Conservation (phyloP, 257 asterid genomes). For the Solanum commersonii region DNA sequence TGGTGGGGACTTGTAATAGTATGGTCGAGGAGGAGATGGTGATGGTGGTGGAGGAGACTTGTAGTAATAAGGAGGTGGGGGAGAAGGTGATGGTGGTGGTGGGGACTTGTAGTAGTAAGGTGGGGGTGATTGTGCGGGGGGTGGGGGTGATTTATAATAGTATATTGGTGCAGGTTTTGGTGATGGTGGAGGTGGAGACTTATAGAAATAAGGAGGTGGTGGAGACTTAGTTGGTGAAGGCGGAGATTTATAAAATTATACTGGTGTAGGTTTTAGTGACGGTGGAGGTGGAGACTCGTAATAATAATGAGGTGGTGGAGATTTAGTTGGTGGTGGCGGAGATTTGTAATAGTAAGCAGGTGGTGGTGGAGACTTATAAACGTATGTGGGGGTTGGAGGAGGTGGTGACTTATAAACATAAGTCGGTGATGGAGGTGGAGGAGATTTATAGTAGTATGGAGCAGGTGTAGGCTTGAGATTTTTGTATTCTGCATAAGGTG, state of each 20-base stretch:
- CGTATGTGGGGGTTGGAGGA: too few relatives aligned
- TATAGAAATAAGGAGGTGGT: slow-evolving; percentile 1
- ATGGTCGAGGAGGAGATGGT: neutral
- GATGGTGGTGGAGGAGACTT: neutral
- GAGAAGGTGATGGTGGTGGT: neutral
- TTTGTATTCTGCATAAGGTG: slow-evolving; percentile 29
- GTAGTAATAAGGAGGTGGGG: neutral
- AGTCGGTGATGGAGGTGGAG: too few relatives aligned
- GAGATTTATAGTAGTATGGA: neutral
- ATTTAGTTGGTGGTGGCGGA: too few relatives aligned
- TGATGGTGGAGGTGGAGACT: neutral
- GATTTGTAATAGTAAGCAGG: too few relatives aligned
- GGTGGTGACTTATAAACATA: too few relatives aligned
- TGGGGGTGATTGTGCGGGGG: neutral
- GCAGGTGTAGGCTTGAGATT: slow-evolving; percentile 34
- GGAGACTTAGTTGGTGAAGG: neutral
- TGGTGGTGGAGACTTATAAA: too few relatives aligned
- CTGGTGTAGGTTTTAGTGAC: neutral
- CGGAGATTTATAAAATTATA: neutral
- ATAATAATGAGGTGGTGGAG: too few relatives aligned
- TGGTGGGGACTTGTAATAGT: neutral
- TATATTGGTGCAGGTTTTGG: neutral
- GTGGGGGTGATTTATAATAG: neutral
- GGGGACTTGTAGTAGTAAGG: neutral
- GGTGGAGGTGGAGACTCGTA: too few relatives aligned